Evolutionary conservation across 1,284 basidiomycete genomes (phyloP).

Genomic region (Ceratobasidium sp.): DNA sequence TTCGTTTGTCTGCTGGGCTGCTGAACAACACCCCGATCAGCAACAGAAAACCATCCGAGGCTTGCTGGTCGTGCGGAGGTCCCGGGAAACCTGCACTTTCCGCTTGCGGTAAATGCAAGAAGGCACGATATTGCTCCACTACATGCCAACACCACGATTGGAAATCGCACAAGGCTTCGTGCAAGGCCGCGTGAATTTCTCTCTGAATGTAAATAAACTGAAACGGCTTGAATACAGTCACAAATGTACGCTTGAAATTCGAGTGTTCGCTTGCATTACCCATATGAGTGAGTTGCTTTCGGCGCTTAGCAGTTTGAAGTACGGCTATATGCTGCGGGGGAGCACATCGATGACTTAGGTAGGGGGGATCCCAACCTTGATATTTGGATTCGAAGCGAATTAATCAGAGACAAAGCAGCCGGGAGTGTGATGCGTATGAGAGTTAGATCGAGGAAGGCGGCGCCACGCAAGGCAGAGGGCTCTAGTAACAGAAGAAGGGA

Average conservation of each 20-base stretch:
- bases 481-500: no score
- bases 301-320: no score
- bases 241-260: background rate
- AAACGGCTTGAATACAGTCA: background rate
- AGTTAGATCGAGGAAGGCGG: no score
- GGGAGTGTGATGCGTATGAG: no score
- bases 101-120: slow-evolving; percentile 26
- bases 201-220: no score
- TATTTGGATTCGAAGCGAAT: no score
- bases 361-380: no score
- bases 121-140: slow-evolving; percentile 24
- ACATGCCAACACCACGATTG: slow-evolving; percentile 17
- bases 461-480: no score
- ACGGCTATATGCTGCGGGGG: no score
- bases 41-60: background rate
- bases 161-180: slow-evolving; percentile 16
- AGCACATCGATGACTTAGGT: no score
- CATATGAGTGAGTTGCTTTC: no score
- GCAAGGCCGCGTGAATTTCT: slow-evolving; percentile 6
- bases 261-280: background rate
- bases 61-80: slow-evolving; percentile 25
- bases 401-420: no score
- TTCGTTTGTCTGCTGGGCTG: background rate
- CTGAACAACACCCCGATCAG: background rate
- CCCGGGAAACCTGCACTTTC: slow-evolving; percentile 4